These are phyloP conservation scores for Phytophthora fragariaefolia DNA, from an alignment of 352 stramenopile genomes.

Conservation along the genomic window DNA sequence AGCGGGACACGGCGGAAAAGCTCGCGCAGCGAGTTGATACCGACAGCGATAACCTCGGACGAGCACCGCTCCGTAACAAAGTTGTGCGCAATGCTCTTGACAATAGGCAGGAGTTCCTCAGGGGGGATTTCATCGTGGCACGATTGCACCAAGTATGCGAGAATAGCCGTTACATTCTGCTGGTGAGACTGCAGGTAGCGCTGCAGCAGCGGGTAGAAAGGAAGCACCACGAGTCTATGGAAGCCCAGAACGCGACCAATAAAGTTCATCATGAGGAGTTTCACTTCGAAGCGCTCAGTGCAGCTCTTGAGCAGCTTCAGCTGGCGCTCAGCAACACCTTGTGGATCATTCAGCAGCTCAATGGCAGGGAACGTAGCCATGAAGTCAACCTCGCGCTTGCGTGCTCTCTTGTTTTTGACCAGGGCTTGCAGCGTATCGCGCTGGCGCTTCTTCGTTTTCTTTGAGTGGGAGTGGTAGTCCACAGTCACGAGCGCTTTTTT, in stretches of 20 bases:
- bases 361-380: constrained; percentile 96
- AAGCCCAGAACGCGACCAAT: constrained; percentile 97
- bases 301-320: constrained; percentile 92
- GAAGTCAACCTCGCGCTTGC: constrained; percentile 79
- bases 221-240: constrained; percentile 97
- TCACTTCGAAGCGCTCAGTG: constrained; percentile 93
- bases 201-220: constrained; percentile 97
- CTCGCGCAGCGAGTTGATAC: constrained; percentile 97
- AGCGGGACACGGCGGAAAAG: constrained; percentile 95
- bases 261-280: constrained; percentile 99
- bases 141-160: constrained; percentile 98
- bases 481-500: constrained; percentile 87
- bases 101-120: constrained; percentile 95
- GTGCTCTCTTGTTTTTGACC: constrained; percentile 91
- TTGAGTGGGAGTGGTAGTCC: constrained; percentile 96
- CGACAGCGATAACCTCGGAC: constrained; percentile 97
- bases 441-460: constrained; percentile 95
- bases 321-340: constrained; percentile 94
- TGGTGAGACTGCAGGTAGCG: constrained; percentile 92
- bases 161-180: constrained; percentile 93
- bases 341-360: constrained; percentile 97
- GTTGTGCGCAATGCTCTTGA: constrained; percentile 98
- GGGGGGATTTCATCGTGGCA: constrained; percentile 98
- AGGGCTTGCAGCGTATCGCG: constrained; percentile 88
- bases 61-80: constrained; percentile 98